Percentiles rank a stretch among this genome's conserved stretches.
These are phyloP conservation scores for Epithemia pelagica DNA, from an alignment of 108 stramenopile genomes.

Conservation along the genomic window DNA sequence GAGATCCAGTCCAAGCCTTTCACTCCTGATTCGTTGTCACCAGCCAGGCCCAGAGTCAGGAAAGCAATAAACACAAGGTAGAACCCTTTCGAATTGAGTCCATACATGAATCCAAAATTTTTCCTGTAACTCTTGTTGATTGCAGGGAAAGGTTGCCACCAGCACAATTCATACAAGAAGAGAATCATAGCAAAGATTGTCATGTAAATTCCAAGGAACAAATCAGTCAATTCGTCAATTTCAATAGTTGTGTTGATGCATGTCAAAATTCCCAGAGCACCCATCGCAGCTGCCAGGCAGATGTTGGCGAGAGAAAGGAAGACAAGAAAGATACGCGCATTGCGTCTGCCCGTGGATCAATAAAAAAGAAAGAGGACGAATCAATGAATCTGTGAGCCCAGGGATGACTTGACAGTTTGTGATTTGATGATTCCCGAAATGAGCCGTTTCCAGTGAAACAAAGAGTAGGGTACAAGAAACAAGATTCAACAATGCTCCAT, in stretches of 20 bases:
- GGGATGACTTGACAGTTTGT: too few species aligned
- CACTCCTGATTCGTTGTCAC: slow-evolving; percentile 35
- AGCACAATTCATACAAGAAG: slow-evolving; percentile 76
- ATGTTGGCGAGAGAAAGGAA: slow-evolving; percentile 55
- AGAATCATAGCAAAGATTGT: slow-evolving; percentile 68
- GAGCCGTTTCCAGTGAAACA: too few species aligned
- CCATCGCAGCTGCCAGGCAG: slow-evolving; percentile 73
- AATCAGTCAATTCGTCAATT: slow-evolving; percentile 40
- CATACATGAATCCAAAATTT: slow-evolving; percentile 89
- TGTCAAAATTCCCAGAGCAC: slow-evolving; percentile 64
- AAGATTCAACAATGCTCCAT: background rate
- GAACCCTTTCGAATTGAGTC: slow-evolving; percentile 66
- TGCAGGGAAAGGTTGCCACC: slow-evolving; percentile 61
- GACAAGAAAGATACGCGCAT: slow-evolving; percentile 20
- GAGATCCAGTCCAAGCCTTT: slow-evolving; percentile 45
- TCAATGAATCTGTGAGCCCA: too few species aligned
- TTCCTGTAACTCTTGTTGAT: slow-evolving; percentile 66
- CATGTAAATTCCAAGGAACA: slow-evolving; percentile 80
- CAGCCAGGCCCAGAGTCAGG: slow-evolving; percentile 60
- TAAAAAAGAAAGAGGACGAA: background rate
- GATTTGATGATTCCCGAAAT: too few species aligned
- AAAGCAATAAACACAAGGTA: slow-evolving; percentile 86
- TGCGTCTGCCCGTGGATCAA: slow-evolving; percentile 19
- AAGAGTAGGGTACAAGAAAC: background rate
- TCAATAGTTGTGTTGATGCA: slow-evolving; percentile 28